Base-by-base conservation (phyloP, 2,329 filamentous ascomycete genomes). In the Aureobasidium mangrovei region DNA sequence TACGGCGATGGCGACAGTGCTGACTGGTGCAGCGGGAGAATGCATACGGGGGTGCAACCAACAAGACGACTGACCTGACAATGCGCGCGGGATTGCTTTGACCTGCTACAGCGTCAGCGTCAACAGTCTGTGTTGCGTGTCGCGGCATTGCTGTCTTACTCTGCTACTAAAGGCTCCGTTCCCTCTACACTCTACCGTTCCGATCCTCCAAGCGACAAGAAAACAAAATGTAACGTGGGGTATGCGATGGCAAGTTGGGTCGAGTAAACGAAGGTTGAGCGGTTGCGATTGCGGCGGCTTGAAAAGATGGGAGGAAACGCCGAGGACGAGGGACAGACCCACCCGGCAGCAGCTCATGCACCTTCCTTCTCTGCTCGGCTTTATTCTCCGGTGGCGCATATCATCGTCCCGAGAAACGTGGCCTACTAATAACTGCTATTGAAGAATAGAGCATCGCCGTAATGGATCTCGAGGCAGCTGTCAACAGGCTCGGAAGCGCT, bases 281-380 rank as follows among this genome's bases (percentile, higher is more conserved):
- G 40, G 40, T 44, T 46, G 43, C 31, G 10, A 35, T 35, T 29
- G 40, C 47, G 38, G 38, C 33, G 36, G 46, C 35, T 41, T 35
- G 48, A 52, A 52, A 44, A 53, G 49, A 43, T 18, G 18, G 18
- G 18, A 42, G 47, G 47, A 51, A 42, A 43, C 49, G 49, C 49
- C 49, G 49, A 44, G n/a, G 38, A 36, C 18, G 18, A 18, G 18
- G 18, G 18, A 18, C 9, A 47, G 46, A 49, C 46, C 46, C 46
- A 49, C 46, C 18, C 46, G 33, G 27, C 45, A 28, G 8, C 46
- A 49, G 35, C 46, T 39, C 35, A 39, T 49, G 35, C 46, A 33
- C 39, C 29, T 42, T 8, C 7, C 31, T 18, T 29, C 35, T 26
- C 12, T 10, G 12, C 29, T 33, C 18, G 29, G 35, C 31, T 39